Percentiles rank a stretch among this genome's conserved stretches.
phyloP scores from a whole-genome alignment of 148 eudicot species.

The Cornus suecica region DNA sequence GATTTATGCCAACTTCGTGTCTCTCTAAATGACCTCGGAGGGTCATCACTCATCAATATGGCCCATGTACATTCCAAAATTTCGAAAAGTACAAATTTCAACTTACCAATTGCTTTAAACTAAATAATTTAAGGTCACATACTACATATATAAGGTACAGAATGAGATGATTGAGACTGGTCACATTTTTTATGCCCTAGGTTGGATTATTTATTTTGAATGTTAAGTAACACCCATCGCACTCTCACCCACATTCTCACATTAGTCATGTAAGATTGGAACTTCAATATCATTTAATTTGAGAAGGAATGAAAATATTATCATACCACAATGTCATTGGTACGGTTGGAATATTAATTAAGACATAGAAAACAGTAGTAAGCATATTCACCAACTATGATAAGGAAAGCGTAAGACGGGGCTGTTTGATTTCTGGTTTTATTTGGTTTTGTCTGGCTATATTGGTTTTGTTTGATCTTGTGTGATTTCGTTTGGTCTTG shows the following conservation, averaged over 20 bases:
- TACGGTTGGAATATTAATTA: too few relatives aligned
- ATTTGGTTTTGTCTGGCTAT: too few relatives aligned
- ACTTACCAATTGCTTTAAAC: slow-evolving; percentile 5
- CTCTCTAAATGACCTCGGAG: not conserved
- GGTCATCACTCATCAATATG: not conserved
- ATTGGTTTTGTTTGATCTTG: too few relatives aligned
- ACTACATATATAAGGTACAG: slow-evolving; percentile 3
- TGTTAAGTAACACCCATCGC: too few relatives aligned
- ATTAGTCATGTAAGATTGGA: too few relatives aligned
- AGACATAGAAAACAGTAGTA: slow-evolving; percentile 5
- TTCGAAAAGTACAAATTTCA: not conserved
- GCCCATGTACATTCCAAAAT: not conserved
- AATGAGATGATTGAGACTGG: not conserved
- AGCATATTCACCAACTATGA: slow-evolving; percentile 16
- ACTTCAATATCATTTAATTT: too few relatives aligned
- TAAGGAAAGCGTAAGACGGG: not conserved
- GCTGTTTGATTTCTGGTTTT: too few relatives aligned
- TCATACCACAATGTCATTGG: too few relatives aligned
- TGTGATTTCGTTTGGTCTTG: too few relatives aligned
- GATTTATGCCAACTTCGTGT: not conserved
- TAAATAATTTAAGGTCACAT: slow-evolving; percentile 2
- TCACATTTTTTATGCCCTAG: slow-evolving; percentile 11
- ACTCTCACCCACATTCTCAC: too few relatives aligned
- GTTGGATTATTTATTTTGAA: slow-evolving; percentile 9
- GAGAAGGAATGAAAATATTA: too few relatives aligned